Evolutionary conservation across 495 filamentous ascomycete genomes (phyloP).

Genomic region (Extremus antarcticus): DNA sequence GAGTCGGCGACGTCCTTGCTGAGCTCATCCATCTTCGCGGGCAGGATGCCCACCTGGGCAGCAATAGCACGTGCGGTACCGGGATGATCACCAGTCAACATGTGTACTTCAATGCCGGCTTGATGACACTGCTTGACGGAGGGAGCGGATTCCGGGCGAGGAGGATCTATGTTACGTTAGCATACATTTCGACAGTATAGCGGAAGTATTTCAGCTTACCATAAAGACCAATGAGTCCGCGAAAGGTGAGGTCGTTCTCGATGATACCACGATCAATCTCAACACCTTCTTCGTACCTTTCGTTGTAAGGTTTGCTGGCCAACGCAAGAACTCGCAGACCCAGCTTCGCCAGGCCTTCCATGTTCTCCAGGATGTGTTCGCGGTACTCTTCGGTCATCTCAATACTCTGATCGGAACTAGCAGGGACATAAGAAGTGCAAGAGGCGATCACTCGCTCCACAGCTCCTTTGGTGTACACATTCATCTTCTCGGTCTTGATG

Average conservation of each 20-base stretch:
- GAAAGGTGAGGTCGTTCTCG: constrained; percentile 52
- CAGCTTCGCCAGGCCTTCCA: constrained; percentile 43
- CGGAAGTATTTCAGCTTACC: too few species aligned
- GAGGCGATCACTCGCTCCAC: constrained; percentile 43
- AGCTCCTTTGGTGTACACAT: constrained; percentile 51
- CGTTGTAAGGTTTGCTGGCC: constrained; percentile 38
- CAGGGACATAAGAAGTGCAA: constrained; percentile 33
- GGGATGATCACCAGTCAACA: constrained; percentile 57
- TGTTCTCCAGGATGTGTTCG: constrained; percentile 48
- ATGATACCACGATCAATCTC: constrained; percentile 37
- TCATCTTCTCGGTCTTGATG: constrained; percentile 23
- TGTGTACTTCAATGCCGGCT: constrained; percentile 49
- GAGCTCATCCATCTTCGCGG: constrained; percentile 21
- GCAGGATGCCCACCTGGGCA: constrained; percentile 39
- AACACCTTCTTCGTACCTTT: constrained; percentile 27
- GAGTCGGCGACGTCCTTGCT: constrained; percentile 28
- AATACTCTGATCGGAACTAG: constrained; percentile 25
- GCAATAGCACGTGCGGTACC: constrained; percentile 54
- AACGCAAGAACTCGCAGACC: constrained; percentile 49
- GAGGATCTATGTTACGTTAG: too few species aligned
- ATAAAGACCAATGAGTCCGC: constrained; percentile 60
- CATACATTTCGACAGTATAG: too few species aligned
- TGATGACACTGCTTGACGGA: constrained; percentile 41
- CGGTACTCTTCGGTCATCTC: constrained; percentile 28
- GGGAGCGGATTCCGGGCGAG: constrained; percentile 51